phyloP scores from a whole-genome alignment of 176 grass and related monocot genomes.

The Guadua angustifolia region DNA sequence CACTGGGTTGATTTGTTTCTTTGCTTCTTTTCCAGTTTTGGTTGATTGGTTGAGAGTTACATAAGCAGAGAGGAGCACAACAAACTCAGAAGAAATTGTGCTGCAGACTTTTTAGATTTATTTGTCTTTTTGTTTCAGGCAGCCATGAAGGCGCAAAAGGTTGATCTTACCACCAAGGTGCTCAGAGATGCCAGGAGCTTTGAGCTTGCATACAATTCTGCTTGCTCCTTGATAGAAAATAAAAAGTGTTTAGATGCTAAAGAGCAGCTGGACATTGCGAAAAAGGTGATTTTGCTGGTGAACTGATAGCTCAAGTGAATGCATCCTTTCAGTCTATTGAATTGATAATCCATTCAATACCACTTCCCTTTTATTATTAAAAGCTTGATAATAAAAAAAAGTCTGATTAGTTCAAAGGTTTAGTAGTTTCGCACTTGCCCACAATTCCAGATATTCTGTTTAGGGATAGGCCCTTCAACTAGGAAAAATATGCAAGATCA shows the following conservation, averaged over 20 bases:
- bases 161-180: constrained; percentile 61
- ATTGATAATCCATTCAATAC: too few species aligned
- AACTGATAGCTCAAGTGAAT: constrained; percentile 18
- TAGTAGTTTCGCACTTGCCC: not conserved
- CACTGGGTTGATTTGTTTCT: too few species aligned
- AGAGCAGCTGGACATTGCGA: constrained; percentile 74
- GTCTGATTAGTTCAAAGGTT: not conserved
- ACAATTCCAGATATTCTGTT: constrained; percentile 7
- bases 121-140: not conserved
- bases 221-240: constrained; percentile 86
- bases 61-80: too few species aligned
- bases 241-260: constrained; percentile 86
- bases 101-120: too few species aligned
- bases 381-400: not conserved
- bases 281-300: constrained; percentile 57
- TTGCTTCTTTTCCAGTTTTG: too few species aligned
- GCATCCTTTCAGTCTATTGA: not conserved
- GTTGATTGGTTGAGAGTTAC: too few species aligned
- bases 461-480: not conserved
- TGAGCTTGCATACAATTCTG: constrained; percentile 92
- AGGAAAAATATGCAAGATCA: not conserved
- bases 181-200: constrained; percentile 74
- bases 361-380: not conserved
- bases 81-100: too few species aligned
- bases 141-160: constrained; percentile 72